These are phyloP conservation scores for Pseudocercospora pini-densiflorae DNA, from an alignment of 2,329 filamentous ascomycete genomes.

Conservation along the genomic window DNA sequence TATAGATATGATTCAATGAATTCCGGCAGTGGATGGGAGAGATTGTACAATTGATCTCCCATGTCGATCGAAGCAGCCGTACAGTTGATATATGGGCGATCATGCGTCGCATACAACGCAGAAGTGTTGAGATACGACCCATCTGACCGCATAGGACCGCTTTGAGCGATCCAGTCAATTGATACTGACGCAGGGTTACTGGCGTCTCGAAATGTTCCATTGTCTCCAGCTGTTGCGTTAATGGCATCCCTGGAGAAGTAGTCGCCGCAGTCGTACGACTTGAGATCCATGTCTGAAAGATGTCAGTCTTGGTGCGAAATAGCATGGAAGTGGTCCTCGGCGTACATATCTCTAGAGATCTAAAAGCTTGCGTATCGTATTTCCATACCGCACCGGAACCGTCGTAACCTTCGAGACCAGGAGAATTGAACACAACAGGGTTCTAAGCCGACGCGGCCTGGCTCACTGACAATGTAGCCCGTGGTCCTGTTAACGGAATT, in stretches of 20 bases:
- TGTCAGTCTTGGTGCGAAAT: not conserved
- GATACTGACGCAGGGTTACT: not conserved
- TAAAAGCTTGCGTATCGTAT: not conserved
- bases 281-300: not conserved
- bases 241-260: not conserved
- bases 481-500: not conserved
- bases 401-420: not conserved
- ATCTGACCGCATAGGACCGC: not conserved
- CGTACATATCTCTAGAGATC: constrained; percentile 4
- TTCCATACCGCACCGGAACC: not conserved
- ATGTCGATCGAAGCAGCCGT: not conserved
- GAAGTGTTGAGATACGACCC: not conserved
- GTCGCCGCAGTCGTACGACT: not conserved
- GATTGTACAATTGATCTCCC: not conserved
- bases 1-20: not conserved
- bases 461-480: not conserved
- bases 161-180: not conserved
- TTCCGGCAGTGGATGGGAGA: not conserved
- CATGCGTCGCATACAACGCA: not conserved
- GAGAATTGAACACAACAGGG: not conserved
- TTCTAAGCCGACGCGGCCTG: not conserved
- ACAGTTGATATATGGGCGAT: not conserved
- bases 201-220: not conserved
- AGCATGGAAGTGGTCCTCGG: not conserved
- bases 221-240: not conserved